Base-by-base conservation (phyloP, 2,329 filamentous ascomycete genomes). In the Coleophoma crateriformis region DNA sequence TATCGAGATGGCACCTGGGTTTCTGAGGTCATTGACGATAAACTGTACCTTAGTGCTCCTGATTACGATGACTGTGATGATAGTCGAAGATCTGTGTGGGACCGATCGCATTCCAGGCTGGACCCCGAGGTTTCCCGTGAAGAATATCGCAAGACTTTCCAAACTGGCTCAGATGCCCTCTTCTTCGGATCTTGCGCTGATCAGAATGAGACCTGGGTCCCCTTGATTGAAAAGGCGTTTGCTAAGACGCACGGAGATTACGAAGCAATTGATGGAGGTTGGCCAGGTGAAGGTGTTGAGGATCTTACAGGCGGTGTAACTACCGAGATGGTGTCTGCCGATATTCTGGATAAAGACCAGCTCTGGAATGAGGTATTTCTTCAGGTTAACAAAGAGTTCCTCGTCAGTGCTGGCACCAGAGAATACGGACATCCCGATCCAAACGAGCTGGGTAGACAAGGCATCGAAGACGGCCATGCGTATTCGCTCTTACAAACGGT, bases 1-100 rank as follows among this genome's bases (percentile, higher is more conserved):
- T 87, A 85, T 64, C 75, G 89, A 62, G 89, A 95, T 61, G 89
- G 90, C 46, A 88, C 92, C 66, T 96, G 90, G 90, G 86, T 91
- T 47, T 88, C 90, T 58, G 90, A 87, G 52, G 90, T 96, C 52
- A 82, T 96, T 50, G 90, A 96, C 61, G 90, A 96, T 67, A 94
- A 94, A 68, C 75, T 96, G 1, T 95, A 88, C 64, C 77, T 95
- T 14, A 86, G 84, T 47, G 88, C 87, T 2, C 85, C 88, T 3
- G 85, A 87, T 61, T 95, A 90, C 70, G 88, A 94, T 57, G 84
- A 90, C 60, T 85, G 87, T 61, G 81, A 84, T 46, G 81, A 82
- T 39, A 46, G 49, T 12, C 82, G 87, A 45, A 80, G 84, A 41
- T 47, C 43, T 3, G 47, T 50, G 11, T 54, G 52, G 52, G 50